Base-by-base conservation (phyloP, 1,284 basidiomycete species). In the Microbotryum intermedium region DNA sequence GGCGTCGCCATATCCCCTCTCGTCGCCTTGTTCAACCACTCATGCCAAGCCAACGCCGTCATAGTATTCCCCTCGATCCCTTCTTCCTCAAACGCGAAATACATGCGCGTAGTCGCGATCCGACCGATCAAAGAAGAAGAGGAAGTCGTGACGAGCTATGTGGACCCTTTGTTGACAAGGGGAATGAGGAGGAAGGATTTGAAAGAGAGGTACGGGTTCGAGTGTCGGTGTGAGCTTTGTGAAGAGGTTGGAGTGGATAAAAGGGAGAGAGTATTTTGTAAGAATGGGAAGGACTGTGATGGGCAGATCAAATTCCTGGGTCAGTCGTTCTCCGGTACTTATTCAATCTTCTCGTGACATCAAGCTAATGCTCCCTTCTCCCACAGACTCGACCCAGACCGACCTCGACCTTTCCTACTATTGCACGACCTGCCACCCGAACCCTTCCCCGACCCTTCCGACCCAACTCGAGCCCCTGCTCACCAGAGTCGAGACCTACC, bases 1-100 rank as follows among this genome's bases (percentile, higher is more conserved):
- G 93, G 93, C 18, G 83, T 86, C 2, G 83, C 84, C 30, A 79
- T 93, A 28, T 87, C 88, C 0, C 90, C 91, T 0, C 69, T 82
- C 0, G 77, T 85, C 11, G 90, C 92, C 0, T 79, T 97, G 34
- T 80, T 88, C 67, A 97, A 97, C 70, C 93, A 97, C 72, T 88
- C 90, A 0, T 97, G 93, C 71, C 80, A 82, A 25, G 92, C 93
- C 0, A 94, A 95, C 68, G 89, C 87, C 0, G 88, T 86, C 28
- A 81, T 93, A 29, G 89, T 97, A 1, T 97, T 93, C 72, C 91
- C 93, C 44, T 67, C 69, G 5, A 76, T 74, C 13, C 65, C 66
- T 88, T 90, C 50, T 59, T 66, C 26, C 72, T 72, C n/a, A 5
- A 70, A 68, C 28, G 74, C 78, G 1, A 72, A 78, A 13, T n/a